Base-by-base conservation (phyloP, 1,284 basidiomycete genomes). In the Tranzscheliella williamsii region DNA sequence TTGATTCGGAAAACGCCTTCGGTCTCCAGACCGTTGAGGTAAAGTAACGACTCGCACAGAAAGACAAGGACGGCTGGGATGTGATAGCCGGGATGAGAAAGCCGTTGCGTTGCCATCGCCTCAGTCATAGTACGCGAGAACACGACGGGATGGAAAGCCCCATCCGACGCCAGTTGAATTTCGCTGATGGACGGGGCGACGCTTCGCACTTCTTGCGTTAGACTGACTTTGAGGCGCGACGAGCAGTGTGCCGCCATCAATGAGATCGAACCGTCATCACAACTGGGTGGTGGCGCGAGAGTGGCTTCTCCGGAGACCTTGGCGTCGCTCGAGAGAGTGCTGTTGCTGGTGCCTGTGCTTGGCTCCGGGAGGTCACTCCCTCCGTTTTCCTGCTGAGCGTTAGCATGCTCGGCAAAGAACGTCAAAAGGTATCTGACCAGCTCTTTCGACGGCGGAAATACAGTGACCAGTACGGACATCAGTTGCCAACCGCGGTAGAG, bases 1-100 rank as follows among this genome's bases (percentile, higher is more conserved):
- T 91, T 87, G 2, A 92, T 85, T 31, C 91, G 86, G 80, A 93
- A 95, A 55, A 93, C 91, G 23, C 91, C 91, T 70, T 93, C 90
- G 20, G 86, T 80, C 70, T 86, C 86, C 84, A 2, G 91, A 90
- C 1, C 90, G 18, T 38, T 90, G 4, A 92, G 81, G 2, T 89
- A 88, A 21, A 95, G 83, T 63, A 94, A 91, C 7, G 89, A 90
- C 67, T 93, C 88, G 1, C 89, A 86, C 24, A 94, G 85, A 82
- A 94, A 94, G 16, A 90, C 89, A 4, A 94, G 84, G 68, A 94
- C 88, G 76, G 92, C 89, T 12, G 91, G 91, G 13, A 52, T 86
- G 77, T 86, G 87, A 61, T 87, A 85, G 42, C 85, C 82, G 2
- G 90, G 88, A 69, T 93, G 92, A 32, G 86, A 89, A 31, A 87